Base-by-base conservation (phyloP, 192 early-diverging fungal species). In the Lunasporangiospora selenospora region DNA sequence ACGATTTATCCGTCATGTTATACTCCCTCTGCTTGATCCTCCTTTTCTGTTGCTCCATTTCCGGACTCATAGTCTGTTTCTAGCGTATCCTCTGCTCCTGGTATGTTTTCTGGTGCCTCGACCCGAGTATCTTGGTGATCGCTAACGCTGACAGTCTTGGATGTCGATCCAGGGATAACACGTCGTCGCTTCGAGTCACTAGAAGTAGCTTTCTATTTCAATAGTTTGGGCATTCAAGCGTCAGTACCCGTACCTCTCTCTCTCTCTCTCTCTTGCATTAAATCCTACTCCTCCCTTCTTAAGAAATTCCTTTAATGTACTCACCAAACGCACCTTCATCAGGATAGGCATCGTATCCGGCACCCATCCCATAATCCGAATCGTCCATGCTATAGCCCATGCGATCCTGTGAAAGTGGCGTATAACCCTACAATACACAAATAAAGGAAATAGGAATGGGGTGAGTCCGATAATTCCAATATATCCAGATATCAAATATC, bases 251-350 rank as follows among this genome's bases (percentile, higher is more conserved):
- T 16, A 4, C 12, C 9, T 52, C 29, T 31, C 8, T 6, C 8
- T n/a, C 8, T 10, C 11, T 26, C 26, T 15, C 34, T 2, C 15
- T 47, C 32, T n/a, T 21, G 32, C 33, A 10, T 40, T 16, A 37
- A 36, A 39, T 15, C 10, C 4, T 4, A 51, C 13, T 27, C 16
- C 18, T n/a, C n/a, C n/a, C n/a, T n/a, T n/a, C n/a, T n/a, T n/a
- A n/a, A n/a, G n/a, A n/a, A n/a, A n/a, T n/a, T n/a, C n/a, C n/a
- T n/a, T n/a, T n/a, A n/a, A n/a, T n/a, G n/a, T n/a, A n/a, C n/a
- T n/a, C n/a, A n/a, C n/a, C n/a, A n/a, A 40, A 32, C 67, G 34
- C 49, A 71, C 67, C 67, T 71, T 71, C 67, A 54, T 71, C 67
- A 18, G 29, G 49, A 51, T 71, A 71, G 31, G 34, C 31, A 3